Conservation (phyloP, 257 asterid species). For the Forsythia viridissima region DNA sequence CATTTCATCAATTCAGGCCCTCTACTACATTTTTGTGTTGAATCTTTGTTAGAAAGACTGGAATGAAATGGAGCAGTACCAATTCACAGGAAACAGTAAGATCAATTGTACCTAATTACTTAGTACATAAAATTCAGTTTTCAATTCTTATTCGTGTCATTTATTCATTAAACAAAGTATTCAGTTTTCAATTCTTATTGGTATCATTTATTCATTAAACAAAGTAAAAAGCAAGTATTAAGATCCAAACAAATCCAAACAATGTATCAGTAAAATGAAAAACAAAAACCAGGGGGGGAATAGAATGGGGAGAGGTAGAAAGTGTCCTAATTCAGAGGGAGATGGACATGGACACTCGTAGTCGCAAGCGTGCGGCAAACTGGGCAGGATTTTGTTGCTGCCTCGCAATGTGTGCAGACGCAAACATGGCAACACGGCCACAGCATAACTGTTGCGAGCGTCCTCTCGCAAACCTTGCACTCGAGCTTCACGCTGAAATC, state of each 20-base stretch:
- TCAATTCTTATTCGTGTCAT: neutral
- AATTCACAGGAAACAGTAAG: too few relatives aligned
- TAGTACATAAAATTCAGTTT: neutral
- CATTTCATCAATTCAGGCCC: too few relatives aligned
- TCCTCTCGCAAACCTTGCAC: conserved; percentile 39
- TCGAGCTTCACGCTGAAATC: conserved; percentile 26
- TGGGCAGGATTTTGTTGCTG: conserved; percentile 34
- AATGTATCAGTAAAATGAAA: neutral
- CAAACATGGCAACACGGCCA: conserved; percentile 65
- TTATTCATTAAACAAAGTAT: too few relatives aligned
- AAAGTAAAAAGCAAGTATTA: neutral
- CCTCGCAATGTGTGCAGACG: conserved; percentile 39
- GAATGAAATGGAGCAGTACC: neutral
- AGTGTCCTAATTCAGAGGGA: conserved; percentile 29
- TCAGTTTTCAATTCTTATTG: neutral
- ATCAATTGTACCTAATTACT: neutral
- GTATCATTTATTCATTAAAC: neutral
- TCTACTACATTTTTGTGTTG: too few relatives aligned
- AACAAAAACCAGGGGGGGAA: neutral
- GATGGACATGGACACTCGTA: conserved; percentile 18
- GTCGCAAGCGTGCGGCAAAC: conserved; percentile 29
- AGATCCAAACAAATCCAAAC: neutral
- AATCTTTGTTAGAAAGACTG: neutral
- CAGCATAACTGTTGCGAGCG: conserved; percentile 43
- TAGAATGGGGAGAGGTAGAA: neutral